These are phyloP conservation scores for Ophiostoma quercus DNA, from an alignment of 2,329 filamentous ascomycete species.

Conservation along the genomic window DNA sequence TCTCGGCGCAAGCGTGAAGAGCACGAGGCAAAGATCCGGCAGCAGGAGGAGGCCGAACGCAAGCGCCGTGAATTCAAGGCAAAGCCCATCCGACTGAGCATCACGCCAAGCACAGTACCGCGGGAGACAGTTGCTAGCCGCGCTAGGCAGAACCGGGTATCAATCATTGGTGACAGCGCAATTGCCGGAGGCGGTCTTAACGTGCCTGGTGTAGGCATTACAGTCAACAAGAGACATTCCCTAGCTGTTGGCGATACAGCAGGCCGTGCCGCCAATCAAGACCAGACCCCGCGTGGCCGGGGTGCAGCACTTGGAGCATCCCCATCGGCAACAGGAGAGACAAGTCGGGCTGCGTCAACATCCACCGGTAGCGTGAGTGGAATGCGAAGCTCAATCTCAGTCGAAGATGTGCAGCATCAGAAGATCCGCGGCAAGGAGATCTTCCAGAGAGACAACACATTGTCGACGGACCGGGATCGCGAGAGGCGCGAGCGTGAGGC, in stretches of 20 bases:
- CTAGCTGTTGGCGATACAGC: conserved; percentile 19
- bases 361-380: conserved; percentile 43
- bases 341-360: conserved; percentile 41
- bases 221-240: conserved; percentile 32
- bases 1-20: conserved; percentile 52
- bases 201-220: neutral
- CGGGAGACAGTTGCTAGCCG: conserved; percentile 56
- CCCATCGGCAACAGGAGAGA: conserved; percentile 30
- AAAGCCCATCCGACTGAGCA: conserved; percentile 47
- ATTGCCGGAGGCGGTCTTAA: neutral
- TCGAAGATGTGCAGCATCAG: conserved; percentile 48
- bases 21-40: conserved; percentile 49
- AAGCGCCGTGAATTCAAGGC: conserved; percentile 61
- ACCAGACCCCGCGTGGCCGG: conserved; percentile 29
- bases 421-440: conserved; percentile 51
- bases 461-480: conserved; percentile 44
- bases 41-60: conserved; percentile 56
- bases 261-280: neutral
- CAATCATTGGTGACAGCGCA: conserved; percentile 15
- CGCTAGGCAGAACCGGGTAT: conserved; percentile 45
- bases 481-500: conserved; percentile 52
- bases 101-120: conserved; percentile 41
- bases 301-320: conserved; percentile 32
- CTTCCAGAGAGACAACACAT: conserved; percentile 48
- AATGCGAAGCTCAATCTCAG: conserved; percentile 46